A percentile compares a stretch with the other conserved stretches of the same genome.
These are phyloP conservation scores for Amanita brunnescens DNA, from an alignment of 768 basidiomycete genomes.

Conservation along the genomic window DNA sequence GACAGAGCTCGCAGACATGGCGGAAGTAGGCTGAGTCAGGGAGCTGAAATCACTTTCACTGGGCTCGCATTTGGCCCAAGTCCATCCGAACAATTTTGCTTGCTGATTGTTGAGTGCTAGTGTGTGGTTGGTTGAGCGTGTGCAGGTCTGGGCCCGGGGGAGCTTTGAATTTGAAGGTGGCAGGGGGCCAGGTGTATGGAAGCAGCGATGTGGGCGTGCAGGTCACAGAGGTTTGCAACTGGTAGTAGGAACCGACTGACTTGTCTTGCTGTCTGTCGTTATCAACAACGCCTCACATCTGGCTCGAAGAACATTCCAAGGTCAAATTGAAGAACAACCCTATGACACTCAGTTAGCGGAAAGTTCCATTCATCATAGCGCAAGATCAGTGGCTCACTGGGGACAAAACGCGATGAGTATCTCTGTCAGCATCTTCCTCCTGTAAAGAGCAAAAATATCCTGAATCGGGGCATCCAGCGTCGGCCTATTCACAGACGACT, in stretches of 20 bases:
- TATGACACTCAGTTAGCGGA: slow-evolving; percentile 16
- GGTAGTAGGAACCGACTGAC: slow-evolving; percentile 95
- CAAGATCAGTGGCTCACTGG: slow-evolving; percentile 41
- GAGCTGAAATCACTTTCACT: too few species aligned
- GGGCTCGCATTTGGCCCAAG: too few species aligned
- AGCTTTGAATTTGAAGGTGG: too few species aligned
- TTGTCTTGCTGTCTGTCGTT: slow-evolving; percentile 85
- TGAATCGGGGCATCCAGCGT: slow-evolving; percentile 84
- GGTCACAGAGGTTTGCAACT: too few species aligned
- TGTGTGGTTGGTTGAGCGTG: too few species aligned
- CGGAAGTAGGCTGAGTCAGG: too few species aligned
- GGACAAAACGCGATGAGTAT: slow-evolving; percentile 80
- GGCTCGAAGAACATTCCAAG: slow-evolving; percentile 75
- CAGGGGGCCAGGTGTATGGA: too few species aligned
- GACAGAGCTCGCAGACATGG: too few species aligned
- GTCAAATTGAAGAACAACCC: slow-evolving; percentile 55
- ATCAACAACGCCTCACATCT: slow-evolving; percentile 80
- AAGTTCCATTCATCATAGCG: background rate
- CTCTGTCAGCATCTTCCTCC: slow-evolving; percentile 63
- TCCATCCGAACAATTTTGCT: too few species aligned
- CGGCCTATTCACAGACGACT: slow-evolving; percentile 79
- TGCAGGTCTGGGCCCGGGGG: too few species aligned
- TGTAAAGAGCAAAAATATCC: slow-evolving; percentile 83
- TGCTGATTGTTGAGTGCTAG: too few species aligned
- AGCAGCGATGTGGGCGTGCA: too few species aligned